Conservation (phyloP, 306 rosid genomes). For the Pyrus pyrifolia region DNA sequence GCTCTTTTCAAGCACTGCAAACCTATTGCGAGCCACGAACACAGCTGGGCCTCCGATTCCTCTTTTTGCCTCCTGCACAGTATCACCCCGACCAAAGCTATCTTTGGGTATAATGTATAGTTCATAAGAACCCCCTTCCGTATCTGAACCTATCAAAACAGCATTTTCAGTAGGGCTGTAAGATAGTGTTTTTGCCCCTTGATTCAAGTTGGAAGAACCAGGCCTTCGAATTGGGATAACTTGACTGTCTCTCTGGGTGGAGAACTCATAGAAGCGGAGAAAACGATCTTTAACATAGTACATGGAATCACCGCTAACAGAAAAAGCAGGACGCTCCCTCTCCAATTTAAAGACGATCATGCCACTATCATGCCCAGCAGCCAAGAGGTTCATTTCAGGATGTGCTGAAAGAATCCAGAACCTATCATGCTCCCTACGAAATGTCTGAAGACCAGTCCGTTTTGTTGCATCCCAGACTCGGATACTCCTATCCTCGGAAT, state of each 20-base stretch:
- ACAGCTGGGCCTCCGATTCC: slow-evolving; percentile 82
- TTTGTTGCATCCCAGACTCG: slow-evolving; percentile 91
- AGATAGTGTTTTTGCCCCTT: slow-evolving; percentile 70
- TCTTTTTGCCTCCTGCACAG: slow-evolving; percentile 64
- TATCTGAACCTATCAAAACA: slow-evolving; percentile 68
- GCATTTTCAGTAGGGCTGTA: slow-evolving; percentile 77
- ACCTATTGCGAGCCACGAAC: slow-evolving; percentile 79
- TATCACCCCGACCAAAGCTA: slow-evolving; percentile 64
- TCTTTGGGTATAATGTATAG: slow-evolving; percentile 73
- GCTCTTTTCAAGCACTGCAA: slow-evolving; percentile 78
- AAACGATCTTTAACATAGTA: slow-evolving; percentile 72
- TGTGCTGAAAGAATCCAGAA: slow-evolving; percentile 91
- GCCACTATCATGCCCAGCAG: slow-evolving; percentile 96
- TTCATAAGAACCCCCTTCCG: slow-evolving; percentile 81
- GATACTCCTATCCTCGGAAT: slow-evolving; percentile 85
- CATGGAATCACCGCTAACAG: slow-evolving; percentile 65
- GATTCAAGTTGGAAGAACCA: slow-evolving; percentile 65
- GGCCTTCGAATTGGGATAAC: slow-evolving; percentile 71
- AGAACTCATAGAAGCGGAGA: slow-evolving; percentile 66
- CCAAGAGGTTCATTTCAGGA: slow-evolving; percentile 91
- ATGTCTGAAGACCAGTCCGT: slow-evolving; percentile 85
- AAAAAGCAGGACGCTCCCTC: slow-evolving; percentile 82
- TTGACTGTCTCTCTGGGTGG: slow-evolving; percentile 65
- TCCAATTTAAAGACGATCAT: slow-evolving; percentile 86
- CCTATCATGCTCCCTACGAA: slow-evolving; percentile 86